These are phyloP conservation scores for Zygotorulaspora florentina DNA, from an alignment of 805 yeast species.

Conservation along the genomic window DNA sequence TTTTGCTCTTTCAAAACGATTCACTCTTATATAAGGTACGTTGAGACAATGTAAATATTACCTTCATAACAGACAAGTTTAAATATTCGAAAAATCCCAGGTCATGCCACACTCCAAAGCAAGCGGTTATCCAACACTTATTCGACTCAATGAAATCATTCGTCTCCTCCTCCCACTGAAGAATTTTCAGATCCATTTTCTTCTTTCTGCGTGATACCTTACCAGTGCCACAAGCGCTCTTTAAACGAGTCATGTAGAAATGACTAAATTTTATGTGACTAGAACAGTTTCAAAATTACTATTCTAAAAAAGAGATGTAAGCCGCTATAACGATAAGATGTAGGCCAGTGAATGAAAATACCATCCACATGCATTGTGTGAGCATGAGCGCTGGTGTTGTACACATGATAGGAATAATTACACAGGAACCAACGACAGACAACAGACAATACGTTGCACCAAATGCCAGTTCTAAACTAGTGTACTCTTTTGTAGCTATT, in stretches of 20 bases:
- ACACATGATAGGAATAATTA: background rate
- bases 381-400: background rate
- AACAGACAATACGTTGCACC: background rate
- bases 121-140: too few relatives aligned
- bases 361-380: background rate
- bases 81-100: too few relatives aligned
- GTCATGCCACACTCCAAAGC: too few relatives aligned
- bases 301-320: background rate
- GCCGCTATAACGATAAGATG: constrained; percentile 1
- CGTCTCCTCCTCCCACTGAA: too few relatives aligned
- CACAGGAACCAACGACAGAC: background rate
- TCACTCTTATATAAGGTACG: too few relatives aligned
- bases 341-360: constrained; percentile 1
- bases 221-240: background rate
- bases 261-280: constrained; percentile 1
- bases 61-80: too few relatives aligned
- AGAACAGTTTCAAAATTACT: background rate
- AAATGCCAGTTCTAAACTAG: background rate
- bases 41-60: too few relatives aligned
- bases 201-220: too few relatives aligned
- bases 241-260: constrained; percentile 4
- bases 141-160: too few relatives aligned
- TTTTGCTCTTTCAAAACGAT: too few relatives aligned
- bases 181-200: too few relatives aligned
- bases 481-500: background rate